Evolutionary conservation across 495 filamentous ascomycete species (phyloP).

Genomic region (Trichocladium antarcticum): DNA sequence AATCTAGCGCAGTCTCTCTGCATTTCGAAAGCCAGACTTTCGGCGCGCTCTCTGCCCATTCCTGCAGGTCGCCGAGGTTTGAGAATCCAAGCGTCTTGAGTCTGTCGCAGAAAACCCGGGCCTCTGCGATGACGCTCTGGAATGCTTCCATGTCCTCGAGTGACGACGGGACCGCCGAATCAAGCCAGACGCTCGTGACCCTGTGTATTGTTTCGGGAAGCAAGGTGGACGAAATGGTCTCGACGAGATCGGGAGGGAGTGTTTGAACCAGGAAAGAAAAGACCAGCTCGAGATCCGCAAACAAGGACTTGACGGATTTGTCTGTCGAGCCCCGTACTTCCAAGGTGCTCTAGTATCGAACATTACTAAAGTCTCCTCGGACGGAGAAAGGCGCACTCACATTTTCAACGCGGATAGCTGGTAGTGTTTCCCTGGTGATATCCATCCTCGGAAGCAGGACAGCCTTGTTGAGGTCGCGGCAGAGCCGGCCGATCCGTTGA

Average conservation of each 20-base stretch:
- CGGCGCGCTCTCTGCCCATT: slow-evolving; percentile 72
- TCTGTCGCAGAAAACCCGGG: slow-evolving; percentile 49
- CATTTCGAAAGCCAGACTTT: slow-evolving; percentile 78
- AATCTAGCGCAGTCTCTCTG: slow-evolving; percentile 62
- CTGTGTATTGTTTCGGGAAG: slow-evolving; percentile 54
- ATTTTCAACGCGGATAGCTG: slow-evolving; percentile 28
- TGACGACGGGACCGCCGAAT: slow-evolving; percentile 60
- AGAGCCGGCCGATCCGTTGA: slow-evolving; percentile 38
- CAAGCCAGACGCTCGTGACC: slow-evolving; percentile 62
- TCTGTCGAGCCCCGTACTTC: slow-evolving; percentile 27
- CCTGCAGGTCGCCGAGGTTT: slow-evolving; percentile 55
- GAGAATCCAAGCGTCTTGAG: slow-evolving; percentile 55
- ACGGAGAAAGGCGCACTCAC: slow-evolving; percentile 23
- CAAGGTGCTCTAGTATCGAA: slow-evolving; percentile 21
- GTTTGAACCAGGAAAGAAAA: slow-evolving; percentile 53
- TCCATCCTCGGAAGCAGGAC: slow-evolving; percentile 43
- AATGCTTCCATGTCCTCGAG: slow-evolving; percentile 59
- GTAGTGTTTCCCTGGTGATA: slow-evolving; percentile 19
- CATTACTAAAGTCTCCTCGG: slow-evolving; percentile 15
- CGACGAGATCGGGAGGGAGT: slow-evolving; percentile 52
- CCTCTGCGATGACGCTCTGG: slow-evolving; percentile 48
- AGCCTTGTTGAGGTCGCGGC: slow-evolving; percentile 39
- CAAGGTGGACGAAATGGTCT: slow-evolving; percentile 52
- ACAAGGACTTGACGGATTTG: slow-evolving; percentile 35
- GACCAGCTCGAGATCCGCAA: slow-evolving; percentile 49